Evolutionary conservation across 345 rosid genomes (phyloP), one percentile per base, ranked within the genome.

Genomic region (Conringia planisiliqua): DNA sequence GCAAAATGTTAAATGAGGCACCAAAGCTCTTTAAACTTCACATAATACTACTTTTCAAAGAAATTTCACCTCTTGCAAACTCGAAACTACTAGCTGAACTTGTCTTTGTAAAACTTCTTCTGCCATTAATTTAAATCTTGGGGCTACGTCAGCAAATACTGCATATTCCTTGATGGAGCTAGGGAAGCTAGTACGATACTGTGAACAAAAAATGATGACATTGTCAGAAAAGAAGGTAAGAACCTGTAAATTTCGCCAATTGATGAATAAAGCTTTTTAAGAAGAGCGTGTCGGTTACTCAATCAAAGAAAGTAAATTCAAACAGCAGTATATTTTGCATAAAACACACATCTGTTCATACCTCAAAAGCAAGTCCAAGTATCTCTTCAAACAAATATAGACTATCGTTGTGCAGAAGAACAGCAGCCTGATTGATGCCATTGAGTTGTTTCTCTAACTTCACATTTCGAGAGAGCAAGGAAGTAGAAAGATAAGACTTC

Each of bases 361-460:
- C 97, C 99, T 90, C 87, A 82, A 95, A 92, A 68, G 97, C 90
- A 70, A 92, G 86, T 75, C 96, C 97, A 56, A 87, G 92, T 73
- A 92, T 87, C 83, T 90, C 99, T 79, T 85, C 90, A 18, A 93
- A 90, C 78, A 95, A 73, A 82, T 86, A 92, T 40, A 90, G 84
- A 79, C 94, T 89, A 82, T 95, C 99, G 63, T 92, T 92, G 86
- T 92, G 98, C 86, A 92, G 82, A 48, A 95, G 91, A 79, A 81
- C 88, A 79, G 96, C 97, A 73, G 82, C 94, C 80, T 88, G 94
- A 82, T 89, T 92, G 86, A 95, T 86, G 71, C 89, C 85, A 82
- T 88, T 85, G 69, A 95, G 96, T 90, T 88, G 91, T 83, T 86
- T 90, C 79, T 90, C 97, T 85, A 92, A 86, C 99, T 95, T 90